Conservation (phyloP, 352 stramenopile genomes). For the Peronospora tabacina region DNA sequence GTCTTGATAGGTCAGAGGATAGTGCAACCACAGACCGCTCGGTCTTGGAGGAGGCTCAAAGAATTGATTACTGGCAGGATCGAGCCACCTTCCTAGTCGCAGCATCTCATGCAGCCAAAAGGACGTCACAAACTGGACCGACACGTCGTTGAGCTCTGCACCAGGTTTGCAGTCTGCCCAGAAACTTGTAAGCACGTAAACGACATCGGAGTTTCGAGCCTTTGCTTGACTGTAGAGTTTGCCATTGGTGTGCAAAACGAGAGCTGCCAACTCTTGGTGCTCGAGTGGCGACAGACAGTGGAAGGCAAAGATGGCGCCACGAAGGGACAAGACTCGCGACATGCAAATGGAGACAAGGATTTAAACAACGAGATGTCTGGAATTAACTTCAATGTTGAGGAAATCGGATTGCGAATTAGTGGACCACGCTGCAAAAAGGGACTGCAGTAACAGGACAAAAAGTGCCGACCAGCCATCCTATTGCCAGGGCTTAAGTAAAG, state of each 20-base stretch:
- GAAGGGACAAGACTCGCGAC: conserved; percentile 23
- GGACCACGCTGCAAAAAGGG: no score
- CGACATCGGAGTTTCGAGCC: background rate
- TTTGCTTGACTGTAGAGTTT: conserved; percentile 6
- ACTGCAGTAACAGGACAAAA: no score
- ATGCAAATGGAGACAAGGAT: conserved; percentile 13
- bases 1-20: conserved; percentile 33
- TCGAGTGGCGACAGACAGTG: conserved; percentile 19
- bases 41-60: conserved; percentile 34
- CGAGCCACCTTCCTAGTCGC: conserved; percentile 31
- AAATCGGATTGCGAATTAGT: no score
- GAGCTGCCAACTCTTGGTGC: conserved; percentile 9
- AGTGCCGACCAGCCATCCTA: no score
- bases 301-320: conserved; percentile 27
- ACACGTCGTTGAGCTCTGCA: background rate
- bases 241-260: conserved; percentile 15
- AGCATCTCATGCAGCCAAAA: conserved; percentile 53
- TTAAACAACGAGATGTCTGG: no score
- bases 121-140: conserved; percentile 30
- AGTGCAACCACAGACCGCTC: conserved; percentile 24
- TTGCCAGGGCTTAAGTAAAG: no score
- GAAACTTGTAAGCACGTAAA: conserved; percentile 50
- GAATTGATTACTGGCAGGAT: conserved; percentile 30
- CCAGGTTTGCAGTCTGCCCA: conserved; percentile 29
- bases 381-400: background rate